Base-by-base conservation (phyloP, 345 rosid genomes). In the Eucalyptus curtisii region DNA sequence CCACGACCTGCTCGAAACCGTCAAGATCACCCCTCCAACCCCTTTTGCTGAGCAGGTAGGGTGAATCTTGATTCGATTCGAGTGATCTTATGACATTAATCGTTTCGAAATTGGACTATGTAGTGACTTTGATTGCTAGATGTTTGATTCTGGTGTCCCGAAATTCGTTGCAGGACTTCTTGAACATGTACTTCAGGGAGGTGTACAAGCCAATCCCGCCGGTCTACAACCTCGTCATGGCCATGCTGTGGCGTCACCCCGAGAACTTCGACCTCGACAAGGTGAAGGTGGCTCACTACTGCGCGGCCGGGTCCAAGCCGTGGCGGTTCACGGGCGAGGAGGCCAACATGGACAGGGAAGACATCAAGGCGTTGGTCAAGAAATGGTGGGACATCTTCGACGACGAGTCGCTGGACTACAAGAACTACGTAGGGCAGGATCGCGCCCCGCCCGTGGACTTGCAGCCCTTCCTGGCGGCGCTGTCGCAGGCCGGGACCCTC, bases 21-120 rank as follows among this genome's bases (percentile, higher is more conserved):
- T 93, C 88, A 87, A 64, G 42, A 37, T 89, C 91, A 94, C 94
- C 47, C 64, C 93, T 76, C 91, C 96, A 15, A 93, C 94, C 52
- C 86, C 93, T 6, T 94, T 94, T 53, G 96, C 96, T 6, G 96
- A 94, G 91, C 96, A 94, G 95, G 95, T 94, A 49, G 91, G 96
- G 93, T 49, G 92, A 24, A 49, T n/a, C 42, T 47, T 6, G 15
- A 15, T 53, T 33, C 64, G 15, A 31, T 47, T 10, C 64, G 87
- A 37, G 30, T 11, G 14, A 86, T 91, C n/a, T 89, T 81, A 8
- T 92, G 91, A 86, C 53, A 84, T 87, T 57, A 89, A 92, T 82
- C 85, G 90, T 64, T 92, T 91, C 4, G 91, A 91, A 9, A 90
- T 76, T 42, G 93, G 90, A 8, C 45, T 13, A 22, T 89, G 94